phyloP scores from a whole-genome alignment of 129 eudicot genomes.

The Rutidosis leptorrhynchoides region DNA sequence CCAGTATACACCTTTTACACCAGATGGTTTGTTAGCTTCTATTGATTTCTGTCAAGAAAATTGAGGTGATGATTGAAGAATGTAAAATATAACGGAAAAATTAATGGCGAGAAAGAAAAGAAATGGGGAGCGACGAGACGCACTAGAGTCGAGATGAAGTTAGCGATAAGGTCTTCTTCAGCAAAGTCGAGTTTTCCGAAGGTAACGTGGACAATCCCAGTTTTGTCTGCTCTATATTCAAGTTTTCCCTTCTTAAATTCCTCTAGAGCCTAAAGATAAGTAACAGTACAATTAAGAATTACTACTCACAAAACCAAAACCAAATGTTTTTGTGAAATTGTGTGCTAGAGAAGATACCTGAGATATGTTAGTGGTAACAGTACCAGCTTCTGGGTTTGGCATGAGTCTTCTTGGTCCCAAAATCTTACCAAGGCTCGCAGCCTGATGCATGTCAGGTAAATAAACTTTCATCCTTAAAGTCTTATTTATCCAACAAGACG shows the following conservation, averaged over 20 bases:
- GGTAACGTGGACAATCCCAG: slow-evolving; percentile 92
- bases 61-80: too few species aligned
- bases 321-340: too few species aligned
- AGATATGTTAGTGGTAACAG: slow-evolving; percentile 75
- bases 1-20: slow-evolving; percentile 95
- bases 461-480: background rate
- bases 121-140: too few species aligned
- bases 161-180: slow-evolving; percentile 79
- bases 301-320: too few species aligned
- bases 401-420: slow-evolving; percentile 96
- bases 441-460: slow-evolving; percentile 44
- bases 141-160: too few species aligned
- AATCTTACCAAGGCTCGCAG: slow-evolving; percentile 83
- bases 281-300: too few species aligned
- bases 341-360: slow-evolving; percentile 55
- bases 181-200: slow-evolving; percentile 79
- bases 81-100: too few species aligned
- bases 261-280: slow-evolving; percentile 86
- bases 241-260: slow-evolving; percentile 94
- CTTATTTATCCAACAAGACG: too few species aligned
- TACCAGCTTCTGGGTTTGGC: slow-evolving; percentile 99
- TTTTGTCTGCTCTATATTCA: slow-evolving; percentile 90
- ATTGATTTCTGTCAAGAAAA: slow-evolving; percentile 82
- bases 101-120: too few species aligned
- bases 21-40: slow-evolving; percentile 82